Evolutionary conservation across 1,139 yeast genomes (phyloP), one percentile per base, ranked within the genome.

Genomic region (Zygosaccharomyces sapae): DNA sequence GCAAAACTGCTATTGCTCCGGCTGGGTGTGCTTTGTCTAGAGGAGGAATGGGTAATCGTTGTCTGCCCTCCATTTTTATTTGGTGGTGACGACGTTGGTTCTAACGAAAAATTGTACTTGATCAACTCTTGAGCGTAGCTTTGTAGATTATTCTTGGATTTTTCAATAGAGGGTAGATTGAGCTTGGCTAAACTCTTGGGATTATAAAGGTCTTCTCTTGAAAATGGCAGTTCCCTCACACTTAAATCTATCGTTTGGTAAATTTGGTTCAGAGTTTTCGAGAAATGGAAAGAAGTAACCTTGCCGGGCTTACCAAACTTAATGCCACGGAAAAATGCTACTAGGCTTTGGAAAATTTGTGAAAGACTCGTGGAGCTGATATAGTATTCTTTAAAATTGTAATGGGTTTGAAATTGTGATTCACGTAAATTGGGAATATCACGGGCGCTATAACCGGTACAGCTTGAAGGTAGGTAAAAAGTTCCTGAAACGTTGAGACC

Each of bases 151-250:
- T 34, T 40, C 33, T 53, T 47, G 2, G 61, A 55, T 20, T 43
- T 45, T 30, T 56, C 56, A 10, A 63, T 41, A 4, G 53, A 29
- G 3, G 54, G 54, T 4, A 31, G 35, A 42, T 61, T 62, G n/a
- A 29, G 44, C 31, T 42, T 44, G 2, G 27, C 39, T 2, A 57
- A 36, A 2, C 39, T 37, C 1, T 41, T 41, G 22, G 50, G 35
- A 48, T 60, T 59, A 31, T 58, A 49, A 12, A 63, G 47, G 5
- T 50, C 48, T 36, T 46, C 51, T 5, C 46, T 49, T 4, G 52
- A 30, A 33, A 53, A 50, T 7, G 57, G 54, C 3, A 53, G 22
- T 41, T 57, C 58, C 22, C 44, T 41, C 1, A 61, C 24, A 25
- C 41, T 37, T 19, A 49, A 12, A 20, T 38, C 43, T 9, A 50